Evolutionary conservation across 2,329 filamentous ascomycete species (phyloP).

Genomic region (Capronia epimyces): DNA sequence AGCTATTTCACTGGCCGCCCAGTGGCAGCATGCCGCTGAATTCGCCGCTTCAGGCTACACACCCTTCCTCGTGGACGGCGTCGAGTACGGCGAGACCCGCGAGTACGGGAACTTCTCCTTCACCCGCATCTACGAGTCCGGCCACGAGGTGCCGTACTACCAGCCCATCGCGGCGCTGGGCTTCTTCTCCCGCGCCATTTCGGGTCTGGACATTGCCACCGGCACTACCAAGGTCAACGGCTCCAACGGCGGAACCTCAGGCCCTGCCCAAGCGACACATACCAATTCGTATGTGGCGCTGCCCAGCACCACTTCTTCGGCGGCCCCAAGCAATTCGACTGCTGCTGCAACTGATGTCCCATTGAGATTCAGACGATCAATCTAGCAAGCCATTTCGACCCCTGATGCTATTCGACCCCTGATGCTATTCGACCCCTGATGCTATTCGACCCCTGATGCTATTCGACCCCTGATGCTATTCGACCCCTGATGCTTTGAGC

Average conservation of each 20-base stretch:
- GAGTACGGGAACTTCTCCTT: slow-evolving; percentile 72
- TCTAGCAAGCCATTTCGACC: too few relatives aligned
- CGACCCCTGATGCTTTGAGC: too few relatives aligned
- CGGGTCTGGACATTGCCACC: slow-evolving; percentile 51
- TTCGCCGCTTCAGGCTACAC: slow-evolving; percentile 67
- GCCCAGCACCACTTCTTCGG: slow-evolving; percentile 23
- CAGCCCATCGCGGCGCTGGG: slow-evolving; percentile 57
- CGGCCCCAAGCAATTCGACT: background rate
- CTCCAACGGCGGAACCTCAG: slow-evolving; percentile 38
- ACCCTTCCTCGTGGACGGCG: slow-evolving; percentile 62
- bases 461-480: too few relatives aligned
- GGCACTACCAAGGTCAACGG: slow-evolving; percentile 39
- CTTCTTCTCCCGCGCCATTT: slow-evolving; percentile 57
- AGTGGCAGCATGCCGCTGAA: slow-evolving; percentile 45
- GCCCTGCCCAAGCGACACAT: slow-evolving; percentile 41
- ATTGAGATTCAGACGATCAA: background rate
- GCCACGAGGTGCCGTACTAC: slow-evolving; percentile 58
- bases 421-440: too few relatives aligned
- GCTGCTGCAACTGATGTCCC: background rate
- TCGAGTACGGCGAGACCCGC: slow-evolving; percentile 65
- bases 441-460: too few relatives aligned
- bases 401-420: too few relatives aligned
- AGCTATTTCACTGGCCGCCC: slow-evolving; percentile 60
- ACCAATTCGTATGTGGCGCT: slow-evolving; percentile 40
- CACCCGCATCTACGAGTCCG: slow-evolving; percentile 60